Evolutionary conservation across 2,329 filamentous ascomycete genomes (phyloP).

Genomic region (Biscogniauxia mediterranea): DNA sequence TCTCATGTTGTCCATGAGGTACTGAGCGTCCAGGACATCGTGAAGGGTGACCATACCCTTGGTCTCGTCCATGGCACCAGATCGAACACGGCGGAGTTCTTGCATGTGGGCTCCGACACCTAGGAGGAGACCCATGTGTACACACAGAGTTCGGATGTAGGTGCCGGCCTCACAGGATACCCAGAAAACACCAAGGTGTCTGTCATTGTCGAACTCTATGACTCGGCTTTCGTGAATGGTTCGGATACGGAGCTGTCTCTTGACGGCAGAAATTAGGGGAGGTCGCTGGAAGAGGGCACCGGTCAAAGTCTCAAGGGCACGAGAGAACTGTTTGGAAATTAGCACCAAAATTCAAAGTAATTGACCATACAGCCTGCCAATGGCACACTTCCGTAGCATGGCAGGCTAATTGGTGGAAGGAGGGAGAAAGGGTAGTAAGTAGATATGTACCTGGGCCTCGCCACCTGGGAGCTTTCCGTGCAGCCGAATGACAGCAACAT

Average conservation of each 20-base stretch:
- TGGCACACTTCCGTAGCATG: not conserved
- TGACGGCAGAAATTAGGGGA: conserved; percentile 95
- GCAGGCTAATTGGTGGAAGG: no score
- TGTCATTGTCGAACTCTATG: conserved; percentile 96
- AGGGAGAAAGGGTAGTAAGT: no score
- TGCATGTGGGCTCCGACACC: conserved; percentile 97
- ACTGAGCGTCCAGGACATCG: conserved; percentile 94
- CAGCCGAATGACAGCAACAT: conserved; percentile 90
- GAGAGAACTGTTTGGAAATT: conserved; percentile 64
- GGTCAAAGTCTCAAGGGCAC: conserved; percentile 91
- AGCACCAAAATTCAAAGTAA: not conserved
- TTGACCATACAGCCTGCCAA: not conserved
- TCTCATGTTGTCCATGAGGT: conserved; percentile 90
- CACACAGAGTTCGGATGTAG: conserved; percentile 97
- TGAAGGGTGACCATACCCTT: conserved; percentile 90
- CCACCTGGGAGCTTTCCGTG: conserved; percentile 95
- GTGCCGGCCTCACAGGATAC: conserved; percentile 98
- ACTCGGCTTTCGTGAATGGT: conserved; percentile 98
- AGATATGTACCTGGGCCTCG: conserved; percentile 56
- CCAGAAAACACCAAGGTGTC: conserved; percentile 98
- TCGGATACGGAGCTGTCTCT: conserved; percentile 96
- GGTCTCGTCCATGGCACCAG: conserved; percentile 91
- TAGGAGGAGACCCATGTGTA: conserved; percentile 75
- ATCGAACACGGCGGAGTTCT: conserved; percentile 89
- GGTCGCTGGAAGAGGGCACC: conserved; percentile 97